Evolutionary conservation across 2,329 filamentous ascomycete genomes (phyloP).

Genomic region (Myriangium duriaei): DNA sequence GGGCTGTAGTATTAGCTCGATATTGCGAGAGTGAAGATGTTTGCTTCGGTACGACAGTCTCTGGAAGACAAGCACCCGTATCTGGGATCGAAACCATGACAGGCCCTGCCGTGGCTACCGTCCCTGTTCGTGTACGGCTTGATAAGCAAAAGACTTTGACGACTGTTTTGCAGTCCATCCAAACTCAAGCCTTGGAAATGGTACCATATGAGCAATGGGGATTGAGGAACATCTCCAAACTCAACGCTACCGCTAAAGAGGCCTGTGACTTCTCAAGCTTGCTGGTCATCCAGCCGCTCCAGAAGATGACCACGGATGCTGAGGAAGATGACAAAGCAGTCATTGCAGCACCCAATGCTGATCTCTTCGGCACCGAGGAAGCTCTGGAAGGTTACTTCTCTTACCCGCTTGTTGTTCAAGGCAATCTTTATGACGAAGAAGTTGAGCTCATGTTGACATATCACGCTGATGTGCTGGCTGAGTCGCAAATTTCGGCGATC

Average conservation of each 20-base stretch:
- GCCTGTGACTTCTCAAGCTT: constrained; percentile 37
- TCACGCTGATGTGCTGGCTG: background rate
- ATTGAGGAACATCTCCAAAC: constrained; percentile 33
- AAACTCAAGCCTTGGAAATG: constrained; percentile 19
- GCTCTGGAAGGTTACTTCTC: constrained; percentile 1
- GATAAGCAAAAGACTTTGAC: constrained; percentile 19
- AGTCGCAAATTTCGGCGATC: background rate
- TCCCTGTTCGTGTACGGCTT: constrained; percentile 31
- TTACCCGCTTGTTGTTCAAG: constrained; percentile 1
- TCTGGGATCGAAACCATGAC: constrained; percentile 26
- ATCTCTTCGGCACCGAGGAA: background rate
- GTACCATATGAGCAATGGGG: constrained; percentile 27
- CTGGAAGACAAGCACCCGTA: constrained; percentile 26
- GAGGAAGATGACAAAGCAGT: background rate
- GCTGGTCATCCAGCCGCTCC: constrained; percentile 27
- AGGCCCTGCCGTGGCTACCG: constrained; percentile 29
- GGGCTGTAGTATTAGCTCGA: constrained; percentile 19
- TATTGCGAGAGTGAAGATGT: constrained; percentile 22
- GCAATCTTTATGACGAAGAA: background rate
- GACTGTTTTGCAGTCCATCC: constrained; percentile 20
- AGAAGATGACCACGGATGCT: background rate
- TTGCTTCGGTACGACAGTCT: constrained; percentile 24
- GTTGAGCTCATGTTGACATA: background rate
- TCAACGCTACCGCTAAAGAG: constrained; percentile 27
- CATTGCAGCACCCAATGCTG: background rate